Percentiles rank a stretch among this genome's conserved stretches.
These are phyloP conservation scores for Pelargonium myrrhifolium DNA, from an alignment of 441 rosid genomes.

Conservation along the genomic window DNA sequence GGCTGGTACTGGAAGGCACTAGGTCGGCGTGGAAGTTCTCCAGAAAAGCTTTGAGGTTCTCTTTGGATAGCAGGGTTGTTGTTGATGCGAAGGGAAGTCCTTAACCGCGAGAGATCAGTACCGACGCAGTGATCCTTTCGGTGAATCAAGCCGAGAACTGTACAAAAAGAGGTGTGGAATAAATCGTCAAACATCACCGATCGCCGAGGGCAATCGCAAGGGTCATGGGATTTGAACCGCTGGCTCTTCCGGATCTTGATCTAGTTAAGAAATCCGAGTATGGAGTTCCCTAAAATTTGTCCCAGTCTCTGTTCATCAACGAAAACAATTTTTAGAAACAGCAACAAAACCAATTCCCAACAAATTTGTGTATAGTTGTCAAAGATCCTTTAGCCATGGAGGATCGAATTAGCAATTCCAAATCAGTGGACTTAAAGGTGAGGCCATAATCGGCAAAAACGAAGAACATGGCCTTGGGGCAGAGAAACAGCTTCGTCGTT, in stretches of 20 bases:
- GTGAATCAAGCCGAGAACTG: no score
- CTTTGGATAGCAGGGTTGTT: conserved; percentile 82
- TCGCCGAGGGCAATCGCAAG: conserved; percentile 81
- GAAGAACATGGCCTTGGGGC: conserved; percentile 30
- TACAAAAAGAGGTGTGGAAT: no score
- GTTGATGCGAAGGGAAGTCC: conserved; percentile 79
- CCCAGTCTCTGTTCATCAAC: no score
- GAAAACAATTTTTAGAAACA: no score
- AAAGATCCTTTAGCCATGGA: no score
- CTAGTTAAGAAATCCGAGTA: conserved; percentile 49
- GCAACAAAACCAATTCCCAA: no score
- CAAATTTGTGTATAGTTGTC: no score
- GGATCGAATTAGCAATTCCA: no score
- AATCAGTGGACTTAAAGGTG: conserved; percentile 24
- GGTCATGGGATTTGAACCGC: conserved; percentile 78
- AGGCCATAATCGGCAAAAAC: conserved; percentile 36
- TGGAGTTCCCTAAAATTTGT: conserved; percentile 48
- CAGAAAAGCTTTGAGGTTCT: conserved; percentile 81
- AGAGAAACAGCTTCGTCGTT: conserved; percentile 52
- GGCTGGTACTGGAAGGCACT: conserved; percentile 46
- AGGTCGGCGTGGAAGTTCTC: conserved; percentile 71
- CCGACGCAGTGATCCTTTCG: conserved; percentile 31
- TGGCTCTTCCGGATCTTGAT: conserved; percentile 45
- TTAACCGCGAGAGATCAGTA: conserved; percentile 69
- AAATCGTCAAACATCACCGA: conserved; percentile 35